A percentile compares a stretch with the other conserved stretches of the same genome.
Evolutionary conservation across 441 rosid species (phyloP).

Genomic region (Corymbia citriodora): DNA sequence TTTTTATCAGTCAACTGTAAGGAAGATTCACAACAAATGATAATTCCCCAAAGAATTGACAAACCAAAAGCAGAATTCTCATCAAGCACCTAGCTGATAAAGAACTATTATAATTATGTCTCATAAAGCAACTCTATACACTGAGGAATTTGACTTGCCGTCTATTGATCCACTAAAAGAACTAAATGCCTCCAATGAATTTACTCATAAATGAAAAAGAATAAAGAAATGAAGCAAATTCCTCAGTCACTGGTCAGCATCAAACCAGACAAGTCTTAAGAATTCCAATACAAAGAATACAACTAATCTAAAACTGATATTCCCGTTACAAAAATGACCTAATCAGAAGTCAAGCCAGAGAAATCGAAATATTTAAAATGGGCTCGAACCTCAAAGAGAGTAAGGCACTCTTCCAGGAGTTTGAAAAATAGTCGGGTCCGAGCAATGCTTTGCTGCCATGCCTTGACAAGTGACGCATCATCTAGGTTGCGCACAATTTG

Average conservation of each 20-base stretch:
- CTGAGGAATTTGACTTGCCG: background rate
- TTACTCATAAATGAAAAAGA: background rate
- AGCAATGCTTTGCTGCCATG: conserved; percentile 99
- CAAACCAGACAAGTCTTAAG: background rate
- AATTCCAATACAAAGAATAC: background rate
- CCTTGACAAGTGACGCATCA: conserved; percentile 87
- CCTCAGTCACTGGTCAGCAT: background rate
- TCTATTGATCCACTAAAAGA: background rate
- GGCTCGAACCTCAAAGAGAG: conserved; percentile 85
- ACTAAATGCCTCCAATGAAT: background rate
- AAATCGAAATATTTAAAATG: conserved; percentile 8
- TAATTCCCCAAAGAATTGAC: background rate
- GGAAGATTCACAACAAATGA: background rate
- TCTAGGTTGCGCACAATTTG: conserved; percentile 98
- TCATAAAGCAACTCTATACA: background rate
- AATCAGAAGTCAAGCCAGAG: background rate
- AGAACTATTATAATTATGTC: background rate
- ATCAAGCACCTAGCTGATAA: background rate
- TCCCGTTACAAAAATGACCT: background rate
- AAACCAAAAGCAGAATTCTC: background rate
- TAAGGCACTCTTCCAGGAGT: conserved; percentile 95
- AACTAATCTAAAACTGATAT: background rate
- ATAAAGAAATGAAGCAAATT: background rate
- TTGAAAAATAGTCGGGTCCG: conserved; percentile 97
- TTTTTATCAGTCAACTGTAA: background rate